A percentile compares a stretch with the other conserved stretches of the same genome.
Evolutionary conservation across 805 yeast genomes (phyloP).

Genomic region (Candida sonorensis): DNA sequence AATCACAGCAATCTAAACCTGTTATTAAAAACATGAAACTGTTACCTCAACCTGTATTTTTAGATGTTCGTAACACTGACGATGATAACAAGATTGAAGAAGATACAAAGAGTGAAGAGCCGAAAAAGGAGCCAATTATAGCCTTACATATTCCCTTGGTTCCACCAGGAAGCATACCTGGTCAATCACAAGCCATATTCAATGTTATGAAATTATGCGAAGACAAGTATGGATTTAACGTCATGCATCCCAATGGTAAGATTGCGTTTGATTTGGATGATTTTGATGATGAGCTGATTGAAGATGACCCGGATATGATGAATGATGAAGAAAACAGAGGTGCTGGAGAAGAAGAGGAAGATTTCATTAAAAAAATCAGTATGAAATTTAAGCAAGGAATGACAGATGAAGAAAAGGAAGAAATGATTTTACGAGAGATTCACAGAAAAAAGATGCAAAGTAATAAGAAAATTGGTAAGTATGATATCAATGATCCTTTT

Average conservation of each 20-base stretch:
- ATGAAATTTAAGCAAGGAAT: slow-evolving; percentile 26
- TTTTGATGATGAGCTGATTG: slow-evolving; percentile 42
- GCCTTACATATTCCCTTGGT: slow-evolving; percentile 50
- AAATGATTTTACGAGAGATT: slow-evolving; percentile 23
- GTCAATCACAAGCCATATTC: slow-evolving; percentile 57
- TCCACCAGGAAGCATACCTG: slow-evolving; percentile 37
- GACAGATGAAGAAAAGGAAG: slow-evolving; percentile 28
- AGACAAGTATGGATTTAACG: slow-evolving; percentile 77
- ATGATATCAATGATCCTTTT: slow-evolving; percentile 90
- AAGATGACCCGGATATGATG: slow-evolving; percentile 22
- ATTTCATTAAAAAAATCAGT: slow-evolving; percentile 23
- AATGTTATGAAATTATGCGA: slow-evolving; percentile 72
- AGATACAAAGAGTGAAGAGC: too few species aligned
- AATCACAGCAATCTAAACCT: slow-evolving; percentile 3
- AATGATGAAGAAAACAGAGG: slow-evolving; percentile 26
- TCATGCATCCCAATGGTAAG: slow-evolving; percentile 59
- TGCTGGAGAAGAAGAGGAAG: slow-evolving; percentile 28
- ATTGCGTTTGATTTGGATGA: slow-evolving; percentile 50
- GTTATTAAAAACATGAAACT: slow-evolving; percentile 5
- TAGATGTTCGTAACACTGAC: slow-evolving; percentile 10
- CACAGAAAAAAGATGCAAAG: slow-evolving; percentile 36
- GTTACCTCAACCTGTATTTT: slow-evolving; percentile 14
- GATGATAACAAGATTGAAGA: slow-evolving; percentile 2
- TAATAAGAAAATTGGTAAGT: slow-evolving; percentile 79
- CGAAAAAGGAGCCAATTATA: slow-evolving; percentile 35